Evolutionary conservation across 306 rosid species (phyloP), one percentile per base, ranked within the genome.

Genomic region (Albizia julibrissin): DNA sequence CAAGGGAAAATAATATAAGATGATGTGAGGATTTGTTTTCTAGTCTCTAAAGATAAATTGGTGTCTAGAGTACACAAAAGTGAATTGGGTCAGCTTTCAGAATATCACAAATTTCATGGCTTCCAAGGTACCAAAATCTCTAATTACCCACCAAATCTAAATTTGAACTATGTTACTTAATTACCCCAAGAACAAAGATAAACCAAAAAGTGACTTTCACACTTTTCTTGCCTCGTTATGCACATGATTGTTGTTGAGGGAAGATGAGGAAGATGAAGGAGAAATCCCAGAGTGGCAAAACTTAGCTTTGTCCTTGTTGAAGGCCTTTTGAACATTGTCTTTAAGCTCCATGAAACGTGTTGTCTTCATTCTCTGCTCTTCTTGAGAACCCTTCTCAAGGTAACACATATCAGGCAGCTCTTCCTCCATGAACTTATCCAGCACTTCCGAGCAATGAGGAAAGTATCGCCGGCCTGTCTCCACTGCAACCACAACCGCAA

Each of bases 371-470:
- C 66, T 73, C 85, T 86, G 96, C 88, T 95, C 98, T 72, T 92
- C 97, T 2, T 73, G 79, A 13, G 93, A 90, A 5, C 98, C 99
- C 79, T 85, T 89, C 52, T 92, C 97, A 0, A 95, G 94, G 82
- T 82, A 90, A 44, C 89, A 90, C 73, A 82, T 49, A 59, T 95
- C 98, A 0, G 93, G 93, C 77, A 92, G 84, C 59, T 93, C 95
- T 40, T 92, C 91, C 8, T 91, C 94, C 86, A 93, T 81, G 86
- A 93, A 92, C 85, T 89, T 91, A 49, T 93, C 98, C 12, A 95
- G 91, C 80, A 93, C 97, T 73, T 92, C 97, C 3, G 99, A 95
- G 94, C 99, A 95, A 82, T 89, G 90, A 15, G 98, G 97, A 83
- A 95, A 95, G 84, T 74, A 95, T 0, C 92, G 96, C 15, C 93